A percentile compares a stretch with the other conserved stretches of the same genome.
Conservation (phyloP, 2,329 filamentous ascomycete species). For the Fusarium sp. region DNA sequence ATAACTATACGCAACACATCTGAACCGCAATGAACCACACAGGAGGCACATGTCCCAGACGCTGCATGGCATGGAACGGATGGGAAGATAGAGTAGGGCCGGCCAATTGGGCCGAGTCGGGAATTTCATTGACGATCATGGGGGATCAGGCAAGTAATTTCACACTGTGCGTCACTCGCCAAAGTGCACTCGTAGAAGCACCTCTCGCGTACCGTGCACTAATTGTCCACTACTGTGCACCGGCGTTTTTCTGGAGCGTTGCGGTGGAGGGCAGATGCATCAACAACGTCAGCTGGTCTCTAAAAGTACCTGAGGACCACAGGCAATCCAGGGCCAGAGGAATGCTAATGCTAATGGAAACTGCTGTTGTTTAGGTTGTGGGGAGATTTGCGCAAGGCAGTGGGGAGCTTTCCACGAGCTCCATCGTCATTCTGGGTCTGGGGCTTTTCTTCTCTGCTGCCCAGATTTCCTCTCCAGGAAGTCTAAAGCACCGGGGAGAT, state of each 20-base stretch:
- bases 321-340: conserved; percentile 14
- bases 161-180: conserved; percentile 31
- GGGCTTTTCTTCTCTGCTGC: conserved; percentile 7
- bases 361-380: conserved; percentile 32
- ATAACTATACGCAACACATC: conserved; percentile 1
- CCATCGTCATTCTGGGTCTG: conserved; percentile 28
- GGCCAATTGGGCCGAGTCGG: conserved; percentile 44
- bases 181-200: conserved; percentile 7
- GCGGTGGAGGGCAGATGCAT: conserved; percentile 29
- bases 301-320: conserved; percentile 18
- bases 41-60: conserved; percentile 1
- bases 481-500: conserved; percentile 20
- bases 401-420: conserved; percentile 20
- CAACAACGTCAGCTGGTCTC: conserved; percentile 34
- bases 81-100: conserved; percentile 37
- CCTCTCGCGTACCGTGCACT: not conserved
- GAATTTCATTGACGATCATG: conserved; percentile 15
- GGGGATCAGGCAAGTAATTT: not conserved
- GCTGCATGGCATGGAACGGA: conserved; percentile 21
- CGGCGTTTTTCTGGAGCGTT: conserved; percentile 17
- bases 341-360: conserved; percentile 29
- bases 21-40: not conserved
- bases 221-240: conserved; percentile 8
- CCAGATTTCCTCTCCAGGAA: conserved; percentile 36
- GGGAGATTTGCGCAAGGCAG: conserved; percentile 33